Evolutionary conservation across 129 eudicot species (phyloP).

Genomic region (Saposhnikovia divaricata): DNA sequence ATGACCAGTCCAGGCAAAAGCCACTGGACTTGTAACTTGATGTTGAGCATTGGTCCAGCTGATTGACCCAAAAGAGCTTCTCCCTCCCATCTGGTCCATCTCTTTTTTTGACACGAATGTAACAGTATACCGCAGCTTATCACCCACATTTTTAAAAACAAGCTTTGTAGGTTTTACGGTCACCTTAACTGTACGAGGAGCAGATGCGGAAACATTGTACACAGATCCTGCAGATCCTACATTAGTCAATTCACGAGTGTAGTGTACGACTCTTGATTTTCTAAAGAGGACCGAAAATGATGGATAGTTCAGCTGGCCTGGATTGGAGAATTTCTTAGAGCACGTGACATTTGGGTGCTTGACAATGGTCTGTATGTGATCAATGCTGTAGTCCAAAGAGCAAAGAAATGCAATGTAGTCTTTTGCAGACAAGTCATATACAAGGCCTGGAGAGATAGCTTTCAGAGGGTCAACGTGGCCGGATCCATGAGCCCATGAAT

Average conservation of each 20-base stretch:
- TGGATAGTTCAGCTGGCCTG: constrained; percentile 85
- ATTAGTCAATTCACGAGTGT: constrained; percentile 68
- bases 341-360: constrained; percentile 66
- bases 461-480: constrained; percentile 89
- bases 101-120: constrained; percentile 55
- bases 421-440: constrained; percentile 51
- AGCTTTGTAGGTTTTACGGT: constrained; percentile 55
- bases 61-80: constrained; percentile 58
- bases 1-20: constrained; percentile 45
- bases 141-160: constrained; percentile 58
- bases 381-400: constrained; percentile 49
- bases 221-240: constrained; percentile 55
- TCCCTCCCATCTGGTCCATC: constrained; percentile 1
- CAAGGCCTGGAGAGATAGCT: constrained; percentile 88
- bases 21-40: constrained; percentile 74
- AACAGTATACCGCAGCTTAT: constrained; percentile 54
- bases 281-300: constrained; percentile 72
- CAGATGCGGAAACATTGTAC: constrained; percentile 37
- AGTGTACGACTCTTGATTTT: constrained; percentile 54
- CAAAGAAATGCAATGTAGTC: constrained; percentile 76
- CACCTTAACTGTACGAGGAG: constrained; percentile 44
- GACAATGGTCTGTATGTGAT: constrained; percentile 40
- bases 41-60: constrained; percentile 53
- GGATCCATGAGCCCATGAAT: constrained; percentile 70
- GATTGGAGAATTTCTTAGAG: constrained; percentile 40